Evolutionary conservation across 768 basidiomycete genomes (phyloP).

Genomic region (Inosperma sp.): DNA sequence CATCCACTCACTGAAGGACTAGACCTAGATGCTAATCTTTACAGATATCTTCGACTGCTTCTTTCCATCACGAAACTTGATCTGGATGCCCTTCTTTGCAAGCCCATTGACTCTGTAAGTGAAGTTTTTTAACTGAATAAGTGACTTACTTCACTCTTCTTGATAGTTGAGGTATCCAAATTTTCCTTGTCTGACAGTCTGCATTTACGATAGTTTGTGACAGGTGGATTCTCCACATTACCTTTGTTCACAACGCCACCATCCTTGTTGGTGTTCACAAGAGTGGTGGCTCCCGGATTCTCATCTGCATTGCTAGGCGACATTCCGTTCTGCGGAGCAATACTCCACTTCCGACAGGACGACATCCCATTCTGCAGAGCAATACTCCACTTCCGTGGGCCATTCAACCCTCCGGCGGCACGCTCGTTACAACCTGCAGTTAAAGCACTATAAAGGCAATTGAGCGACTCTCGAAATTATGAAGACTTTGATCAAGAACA

Average conservation of each 20-base stretch:
- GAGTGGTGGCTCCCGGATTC: background rate
- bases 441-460: background rate
- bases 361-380: background rate
- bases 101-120: background rate
- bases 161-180: background rate
- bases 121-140: background rate
- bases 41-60: background rate
- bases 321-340: background rate
- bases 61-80: background rate
- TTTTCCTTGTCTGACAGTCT: background rate
- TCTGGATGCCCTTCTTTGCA: background rate
- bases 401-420: background rate
- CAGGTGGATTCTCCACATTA: background rate
- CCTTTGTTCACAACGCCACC: background rate
- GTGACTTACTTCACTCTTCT: background rate
- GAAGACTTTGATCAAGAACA: conserved; percentile 3
- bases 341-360: background rate
- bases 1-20: background rate
- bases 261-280: background rate
- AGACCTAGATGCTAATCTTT: background rate
- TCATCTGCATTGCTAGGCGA: background rate
- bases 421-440: background rate
- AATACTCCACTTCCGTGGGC: no score
- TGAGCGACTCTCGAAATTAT: conserved; percentile 7
- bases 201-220: background rate